Conservation (phyloP, 148 eudicot species). For the Spergularia marina region DNA sequence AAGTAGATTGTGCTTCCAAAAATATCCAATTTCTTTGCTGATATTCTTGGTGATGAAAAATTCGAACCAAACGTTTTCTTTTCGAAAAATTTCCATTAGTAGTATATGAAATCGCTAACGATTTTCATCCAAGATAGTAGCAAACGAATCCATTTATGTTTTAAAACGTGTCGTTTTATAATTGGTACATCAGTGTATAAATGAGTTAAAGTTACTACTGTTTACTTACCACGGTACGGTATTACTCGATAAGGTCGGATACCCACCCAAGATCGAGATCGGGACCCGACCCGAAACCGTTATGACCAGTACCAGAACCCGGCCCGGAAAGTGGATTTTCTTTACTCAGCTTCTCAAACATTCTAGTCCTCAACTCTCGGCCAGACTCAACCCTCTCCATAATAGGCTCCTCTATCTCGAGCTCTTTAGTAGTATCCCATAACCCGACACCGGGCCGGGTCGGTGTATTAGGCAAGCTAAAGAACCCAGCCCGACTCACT, state of each 20-base stretch:
- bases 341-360: constrained; percentile 72
- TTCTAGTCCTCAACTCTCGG: constrained; percentile 52
- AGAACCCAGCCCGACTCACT: constrained; percentile 39
- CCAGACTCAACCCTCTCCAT: constrained; percentile 87
- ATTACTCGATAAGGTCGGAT: constrained; percentile 61
- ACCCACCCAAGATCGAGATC: constrained; percentile 89
- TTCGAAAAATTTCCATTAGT: no score
- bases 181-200: no score
- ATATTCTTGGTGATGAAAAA: background rate
- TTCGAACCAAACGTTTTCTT: no score
- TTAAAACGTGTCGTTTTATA: background rate
- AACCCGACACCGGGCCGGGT: constrained; percentile 45
- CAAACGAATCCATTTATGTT: background rate
- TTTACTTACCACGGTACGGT: no score
- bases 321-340: constrained; percentile 59
- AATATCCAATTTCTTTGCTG: background rate
- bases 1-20: background rate
- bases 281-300: constrained; percentile 34
- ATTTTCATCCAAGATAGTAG: no score
- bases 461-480: constrained; percentile 61
- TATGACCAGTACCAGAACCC: constrained; percentile 13
- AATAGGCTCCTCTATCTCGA: constrained; percentile 45
- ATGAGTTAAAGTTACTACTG: no score
- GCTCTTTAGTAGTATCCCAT: constrained; percentile 30
- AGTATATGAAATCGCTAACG: no score